Evolutionary conservation across 2,329 filamentous ascomycete species (phyloP).

Genomic region (Alternaria conjuncta): DNA sequence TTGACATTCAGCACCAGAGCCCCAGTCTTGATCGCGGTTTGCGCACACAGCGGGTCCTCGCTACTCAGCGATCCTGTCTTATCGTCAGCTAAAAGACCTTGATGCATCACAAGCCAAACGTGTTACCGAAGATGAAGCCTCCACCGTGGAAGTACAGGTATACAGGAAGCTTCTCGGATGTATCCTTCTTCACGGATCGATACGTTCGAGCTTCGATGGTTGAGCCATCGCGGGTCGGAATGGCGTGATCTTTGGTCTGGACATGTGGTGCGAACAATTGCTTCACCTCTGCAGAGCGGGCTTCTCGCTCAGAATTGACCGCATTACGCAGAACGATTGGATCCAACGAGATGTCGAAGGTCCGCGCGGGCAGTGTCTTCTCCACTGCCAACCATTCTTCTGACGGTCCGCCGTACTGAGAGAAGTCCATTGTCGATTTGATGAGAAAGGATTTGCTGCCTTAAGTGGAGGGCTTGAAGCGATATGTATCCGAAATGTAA

Average conservation of each 20-base stretch:
- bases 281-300: conserved; percentile 26
- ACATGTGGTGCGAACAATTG: conserved; percentile 30
- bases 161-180: conserved; percentile 54
- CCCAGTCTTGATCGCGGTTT: conserved; percentile 52
- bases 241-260: conserved; percentile 28
- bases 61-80: conserved; percentile 49
- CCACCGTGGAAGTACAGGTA: conserved; percentile 61
- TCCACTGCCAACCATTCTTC: conserved; percentile 44
- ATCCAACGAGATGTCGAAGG: conserved; percentile 29
- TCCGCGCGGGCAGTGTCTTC: conserved; percentile 31
- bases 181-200: conserved; percentile 45
- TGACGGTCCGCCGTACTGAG: conserved; percentile 19
- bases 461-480: no score
- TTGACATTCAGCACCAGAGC: conserved; percentile 62
- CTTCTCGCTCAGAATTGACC: conserved; percentile 33
- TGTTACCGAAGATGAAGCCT: conserved; percentile 62
- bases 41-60: conserved; percentile 61
- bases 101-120: background rate
- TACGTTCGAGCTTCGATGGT: conserved; percentile 57
- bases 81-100: fast-evolving
- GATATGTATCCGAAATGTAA: background rate
- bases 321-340: conserved; percentile 19
- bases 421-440: conserved; percentile 6
- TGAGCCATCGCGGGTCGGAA: conserved; percentile 55
- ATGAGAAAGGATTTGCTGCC: background rate